Percentiles rank a stretch among this genome's conserved stretches.
phyloP scores from a whole-genome alignment of 768 basidiomycete species.

The Leucosporidium scottii region DNA sequence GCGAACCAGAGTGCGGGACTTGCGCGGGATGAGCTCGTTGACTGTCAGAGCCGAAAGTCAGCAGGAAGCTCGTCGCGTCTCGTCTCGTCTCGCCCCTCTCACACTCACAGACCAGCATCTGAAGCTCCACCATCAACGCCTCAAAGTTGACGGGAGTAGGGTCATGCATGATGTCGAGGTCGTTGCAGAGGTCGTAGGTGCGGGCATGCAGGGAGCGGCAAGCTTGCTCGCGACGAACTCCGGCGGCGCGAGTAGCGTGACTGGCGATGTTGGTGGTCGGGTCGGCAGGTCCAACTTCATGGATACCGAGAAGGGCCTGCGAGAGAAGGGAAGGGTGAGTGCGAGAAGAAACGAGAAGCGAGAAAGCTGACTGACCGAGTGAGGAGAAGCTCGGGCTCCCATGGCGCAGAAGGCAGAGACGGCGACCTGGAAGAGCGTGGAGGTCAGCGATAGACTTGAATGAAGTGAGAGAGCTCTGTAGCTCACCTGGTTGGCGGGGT shows the following conservation, averaged over 20 bases:
- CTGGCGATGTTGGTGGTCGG: background rate
- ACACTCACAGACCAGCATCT: slow-evolving; percentile 21
- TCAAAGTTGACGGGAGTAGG: slow-evolving; percentile 9
- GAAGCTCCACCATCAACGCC: slow-evolving; percentile 10
- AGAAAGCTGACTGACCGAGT: slow-evolving; percentile 6
- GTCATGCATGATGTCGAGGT: background rate
- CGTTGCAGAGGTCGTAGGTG: slow-evolving; percentile 15
- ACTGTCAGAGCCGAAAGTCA: no score
- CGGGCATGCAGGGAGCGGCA: slow-evolving; percentile 4
- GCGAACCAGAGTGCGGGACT: background rate
- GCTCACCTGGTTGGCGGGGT: slow-evolving; percentile 5
- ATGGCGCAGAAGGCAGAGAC: slow-evolving; percentile 20
- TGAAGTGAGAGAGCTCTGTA: background rate
- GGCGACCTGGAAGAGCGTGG: background rate
- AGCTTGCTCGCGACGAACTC: slow-evolving; percentile 9
- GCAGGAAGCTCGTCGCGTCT: no score
- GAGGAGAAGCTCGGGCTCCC: slow-evolving; percentile 18
- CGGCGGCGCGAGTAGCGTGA: slow-evolving; percentile 3
- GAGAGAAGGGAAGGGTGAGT: no score
- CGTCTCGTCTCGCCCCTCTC: no score
- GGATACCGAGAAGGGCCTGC: slow-evolving; percentile 19
- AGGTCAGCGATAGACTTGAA: background rate
- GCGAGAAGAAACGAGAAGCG: background rate
- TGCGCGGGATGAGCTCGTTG: slow-evolving; percentile 13
- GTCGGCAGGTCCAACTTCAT: background rate